Conservation (phyloP, 2,329 filamentous ascomycete genomes). For the Colletotrichum tamarilloi region DNA sequence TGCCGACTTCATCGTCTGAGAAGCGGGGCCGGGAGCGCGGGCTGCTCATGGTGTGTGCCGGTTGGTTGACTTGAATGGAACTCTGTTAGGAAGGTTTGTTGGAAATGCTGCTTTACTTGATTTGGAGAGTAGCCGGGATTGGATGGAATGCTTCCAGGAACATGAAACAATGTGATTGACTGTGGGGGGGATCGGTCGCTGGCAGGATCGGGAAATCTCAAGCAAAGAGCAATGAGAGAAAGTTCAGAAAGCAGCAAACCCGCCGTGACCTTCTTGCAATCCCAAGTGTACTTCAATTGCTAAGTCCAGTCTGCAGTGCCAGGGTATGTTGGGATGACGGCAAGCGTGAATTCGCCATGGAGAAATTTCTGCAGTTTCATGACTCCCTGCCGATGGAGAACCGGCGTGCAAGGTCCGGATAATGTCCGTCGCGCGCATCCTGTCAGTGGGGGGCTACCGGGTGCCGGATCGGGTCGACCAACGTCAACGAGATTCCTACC, state of each 20-base stretch:
- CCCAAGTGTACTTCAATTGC: background rate
- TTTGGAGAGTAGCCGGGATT: slow-evolving; percentile 1
- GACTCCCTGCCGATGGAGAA: slow-evolving; percentile 6
- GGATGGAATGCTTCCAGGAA: background rate
- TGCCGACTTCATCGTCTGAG: slow-evolving; percentile 14
- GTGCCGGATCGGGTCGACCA: slow-evolving; percentile 18
- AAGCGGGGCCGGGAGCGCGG: slow-evolving; percentile 14
- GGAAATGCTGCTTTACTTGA: background rate
- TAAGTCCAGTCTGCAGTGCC: background rate
- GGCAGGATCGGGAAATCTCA: background rate
- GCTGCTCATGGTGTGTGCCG: background rate
- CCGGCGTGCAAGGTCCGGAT: slow-evolving; percentile 13
- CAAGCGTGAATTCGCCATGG: background rate
- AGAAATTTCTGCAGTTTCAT: slow-evolving; percentile 6
- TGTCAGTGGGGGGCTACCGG: background rate
- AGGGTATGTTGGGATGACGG: slow-evolving; percentile 19
- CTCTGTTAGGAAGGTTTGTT: background rate
- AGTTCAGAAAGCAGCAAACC: slow-evolving; percentile 4
- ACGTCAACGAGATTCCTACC: background rate
- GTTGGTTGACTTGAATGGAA: background rate
- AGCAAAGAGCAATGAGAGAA: background rate
- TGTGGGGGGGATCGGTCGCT: background rate
- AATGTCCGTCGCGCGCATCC: background rate
- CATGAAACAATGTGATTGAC: background rate
- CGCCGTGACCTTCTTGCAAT: background rate